Base-by-base conservation (phyloP, 306 rosid genomes). In the Prosopis cineraria region DNA sequence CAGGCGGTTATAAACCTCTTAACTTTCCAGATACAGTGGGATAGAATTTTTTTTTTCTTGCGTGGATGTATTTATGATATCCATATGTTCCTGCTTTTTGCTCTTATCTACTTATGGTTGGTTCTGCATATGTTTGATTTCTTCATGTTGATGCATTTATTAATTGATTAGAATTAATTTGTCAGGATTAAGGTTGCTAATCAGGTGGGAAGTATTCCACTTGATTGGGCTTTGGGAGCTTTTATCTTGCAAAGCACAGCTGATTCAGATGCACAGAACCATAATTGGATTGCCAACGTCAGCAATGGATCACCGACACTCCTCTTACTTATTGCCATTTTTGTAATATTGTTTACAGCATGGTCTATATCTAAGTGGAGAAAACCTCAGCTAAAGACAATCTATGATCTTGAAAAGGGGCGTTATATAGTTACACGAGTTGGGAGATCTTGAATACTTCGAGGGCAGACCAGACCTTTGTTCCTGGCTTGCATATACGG, bases 151-250 rank as follows among this genome's bases (percentile, higher is more conserved):
- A 34, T 34, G 20, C 45, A 50, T 48, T 53, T 34, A 31, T 62
- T 30, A 52, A 75, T 78, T 27, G 47, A 70, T 72, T 71, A 50
- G 29, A 30, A 58, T 74, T 65, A 24, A 67, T 78, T 75, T 79
- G 48, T 52, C 89, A 90, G 94, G 77, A 79, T 90, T 27, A 68
- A 50, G 31, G 83, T 80, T 56, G 89, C 91, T 29, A 88, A 84
- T 77, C 88, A 85, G 76, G 87, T 86, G 68, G 85, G 83, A 64
- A 79, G 80, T 55, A 85, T 83, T 56, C 87, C 95, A 0, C 92
- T 88, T 16, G 95, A 90, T 75, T 90, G 95, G 92, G 92, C 95
- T 20, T 55, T 90, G 82, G 95, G 95, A 79, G 92, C 95, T 59
- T 90, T 90, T 82, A 86, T 90, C 74, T 48, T 90, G 83, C 95